phyloP scores from a whole-genome alignment of 176 grass and related monocot genomes.

The Poa pratensis region DNA sequence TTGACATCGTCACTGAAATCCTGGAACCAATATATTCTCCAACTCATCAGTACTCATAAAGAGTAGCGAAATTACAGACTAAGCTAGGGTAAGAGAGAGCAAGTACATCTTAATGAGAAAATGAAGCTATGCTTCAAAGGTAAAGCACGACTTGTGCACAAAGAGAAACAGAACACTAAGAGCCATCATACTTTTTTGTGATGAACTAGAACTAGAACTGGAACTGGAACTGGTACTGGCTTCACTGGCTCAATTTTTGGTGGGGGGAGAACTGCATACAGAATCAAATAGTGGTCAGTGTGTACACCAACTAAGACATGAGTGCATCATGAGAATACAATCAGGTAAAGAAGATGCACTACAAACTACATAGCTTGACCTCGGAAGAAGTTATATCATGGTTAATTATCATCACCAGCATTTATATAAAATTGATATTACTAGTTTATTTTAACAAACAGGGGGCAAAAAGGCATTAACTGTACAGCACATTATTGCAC shows the following conservation, averaged over 20 bases:
- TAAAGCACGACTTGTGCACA: neutral
- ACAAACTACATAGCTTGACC: conserved; percentile 26
- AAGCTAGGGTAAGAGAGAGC: conserved; percentile 12
- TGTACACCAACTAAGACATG: conserved; percentile 12
- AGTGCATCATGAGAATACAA: conserved; percentile 35
- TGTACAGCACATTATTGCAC: neutral
- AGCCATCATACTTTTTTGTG: conserved; percentile 50
- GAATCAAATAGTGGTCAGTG: conserved; percentile 34
- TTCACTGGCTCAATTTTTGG: conserved; percentile 52
- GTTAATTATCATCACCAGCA: conserved; percentile 12
- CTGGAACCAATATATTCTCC: conserved; percentile 48
- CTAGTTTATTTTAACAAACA: conserved; percentile 13
- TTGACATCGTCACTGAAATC: neutral
- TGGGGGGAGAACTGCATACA: conserved; percentile 57
- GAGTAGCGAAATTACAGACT: conserved; percentile 22
- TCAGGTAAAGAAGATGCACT: conserved; percentile 7
- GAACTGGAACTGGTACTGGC: conserved; percentile 42
- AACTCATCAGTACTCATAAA: conserved; percentile 31
- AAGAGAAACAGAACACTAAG: conserved; percentile 21
- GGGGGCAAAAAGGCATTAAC: neutral
- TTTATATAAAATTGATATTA: conserved; percentile 21
- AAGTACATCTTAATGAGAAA: conserved; percentile 24
- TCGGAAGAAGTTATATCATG: conserved; percentile 5
- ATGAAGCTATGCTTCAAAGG: conserved; percentile 11
- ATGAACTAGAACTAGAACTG: neutral